Evolutionary conservation across 768 basidiomycete genomes (phyloP).

Genomic region (Phaeotremella skinneri): DNA sequence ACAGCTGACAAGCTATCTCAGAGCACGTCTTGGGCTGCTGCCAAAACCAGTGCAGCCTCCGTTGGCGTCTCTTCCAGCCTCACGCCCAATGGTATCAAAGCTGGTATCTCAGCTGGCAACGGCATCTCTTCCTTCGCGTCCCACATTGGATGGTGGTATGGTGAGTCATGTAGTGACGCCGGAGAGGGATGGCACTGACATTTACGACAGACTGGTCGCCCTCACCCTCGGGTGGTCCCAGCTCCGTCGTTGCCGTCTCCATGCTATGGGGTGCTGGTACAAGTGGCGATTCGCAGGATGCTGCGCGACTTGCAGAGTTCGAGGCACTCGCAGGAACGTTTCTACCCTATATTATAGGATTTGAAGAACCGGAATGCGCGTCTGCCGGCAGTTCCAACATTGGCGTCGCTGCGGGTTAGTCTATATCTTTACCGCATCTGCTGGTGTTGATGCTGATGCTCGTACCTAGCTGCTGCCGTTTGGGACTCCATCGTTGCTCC

Average conservation of each 20-base stretch:
- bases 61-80: constrained; percentile 4
- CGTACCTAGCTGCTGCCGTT: constrained; percentile 15
- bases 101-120: constrained; percentile 43
- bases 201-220: constrained; percentile 25
- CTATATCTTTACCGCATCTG: background rate
- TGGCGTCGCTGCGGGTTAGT: constrained; percentile 24
- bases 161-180: too few species aligned
- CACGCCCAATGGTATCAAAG: constrained; percentile 42
- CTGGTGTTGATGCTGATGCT: background rate
- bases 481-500: constrained; percentile 44
- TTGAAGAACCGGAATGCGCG: constrained; percentile 48
- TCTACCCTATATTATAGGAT: constrained; percentile 41
- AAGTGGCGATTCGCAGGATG: constrained; percentile 29
- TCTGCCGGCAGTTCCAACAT: constrained; percentile 33
- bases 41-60: background rate
- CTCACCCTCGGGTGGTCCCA: constrained; percentile 25
- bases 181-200: background rate
- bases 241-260: constrained; percentile 29
- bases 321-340: constrained; percentile 22
- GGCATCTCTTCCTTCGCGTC: constrained; percentile 22
- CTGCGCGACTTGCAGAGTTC: constrained; percentile 34
- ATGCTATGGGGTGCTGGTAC: constrained; percentile 43
- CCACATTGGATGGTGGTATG: constrained; percentile 48
- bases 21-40: constrained; percentile 2
- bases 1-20: too few species aligned